Conservation (phyloP, 192 early-diverging fungal species). For the Backusella westeae region DNA sequence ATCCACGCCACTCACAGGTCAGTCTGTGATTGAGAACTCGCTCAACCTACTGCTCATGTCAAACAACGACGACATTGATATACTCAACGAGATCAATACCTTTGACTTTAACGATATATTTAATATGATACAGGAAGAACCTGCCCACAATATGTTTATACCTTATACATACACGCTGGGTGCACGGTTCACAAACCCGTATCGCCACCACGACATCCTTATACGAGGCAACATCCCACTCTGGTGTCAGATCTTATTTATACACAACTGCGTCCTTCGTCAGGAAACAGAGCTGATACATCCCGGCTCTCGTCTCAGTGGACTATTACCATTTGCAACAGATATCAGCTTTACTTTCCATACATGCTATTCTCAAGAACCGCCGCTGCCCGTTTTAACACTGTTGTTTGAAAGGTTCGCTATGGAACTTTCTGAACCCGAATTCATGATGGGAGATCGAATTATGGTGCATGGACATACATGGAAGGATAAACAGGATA, state of each 20-base stretch:
- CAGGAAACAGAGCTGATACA: neutral
- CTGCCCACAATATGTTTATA: neutral
- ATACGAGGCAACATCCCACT: slow-evolving; percentile 4
- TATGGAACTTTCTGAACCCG: neutral
- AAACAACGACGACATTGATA: neutral
- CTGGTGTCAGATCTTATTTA: slow-evolving; percentile 11
- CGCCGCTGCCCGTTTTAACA: neutral
- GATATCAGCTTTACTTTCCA: neutral
- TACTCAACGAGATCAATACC: neutral
- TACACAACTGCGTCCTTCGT: neutral
- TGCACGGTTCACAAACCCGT: neutral
- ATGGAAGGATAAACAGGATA: neutral
- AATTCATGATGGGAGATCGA: neutral
- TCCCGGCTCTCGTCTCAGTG: neutral
- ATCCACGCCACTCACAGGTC: too few relatives aligned
- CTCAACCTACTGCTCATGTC: neutral
- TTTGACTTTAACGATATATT: slow-evolving; percentile 2
- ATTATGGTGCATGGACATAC: neutral
- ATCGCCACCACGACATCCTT: neutral
- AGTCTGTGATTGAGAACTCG: neutral
- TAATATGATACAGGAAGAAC: slow-evolving; percentile 11
- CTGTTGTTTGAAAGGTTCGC: neutral
- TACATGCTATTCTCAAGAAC: neutral
- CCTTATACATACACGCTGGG: slow-evolving; percentile 1
- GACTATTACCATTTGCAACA: slow-evolving; percentile 5